Conservation (phyloP, 2,329 filamentous ascomycete genomes). For the Onygenales sp. region DNA sequence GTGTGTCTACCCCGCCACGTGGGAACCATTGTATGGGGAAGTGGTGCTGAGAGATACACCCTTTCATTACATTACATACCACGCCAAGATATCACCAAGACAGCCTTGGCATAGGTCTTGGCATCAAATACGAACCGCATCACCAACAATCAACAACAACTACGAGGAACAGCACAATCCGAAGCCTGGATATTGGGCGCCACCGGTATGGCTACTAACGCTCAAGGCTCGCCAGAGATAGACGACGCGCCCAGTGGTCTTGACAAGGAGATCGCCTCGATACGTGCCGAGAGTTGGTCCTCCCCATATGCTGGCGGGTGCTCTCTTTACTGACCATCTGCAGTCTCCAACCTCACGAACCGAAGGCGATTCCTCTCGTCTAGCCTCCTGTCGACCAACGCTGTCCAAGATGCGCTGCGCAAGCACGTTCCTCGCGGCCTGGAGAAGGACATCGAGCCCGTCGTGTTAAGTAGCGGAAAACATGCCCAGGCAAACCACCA, state of each 20-base stretch:
- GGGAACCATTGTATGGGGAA: too few relatives aligned
- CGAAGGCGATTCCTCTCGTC: conserved; percentile 30
- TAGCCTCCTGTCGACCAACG: conserved; percentile 32
- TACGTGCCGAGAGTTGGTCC: conserved; percentile 32
- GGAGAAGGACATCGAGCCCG: conserved; percentile 22
- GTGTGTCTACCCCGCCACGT: too few relatives aligned
- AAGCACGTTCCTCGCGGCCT: conserved; percentile 5
- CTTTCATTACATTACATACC: neutral
- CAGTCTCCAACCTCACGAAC: conserved; percentile 30
- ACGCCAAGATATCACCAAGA: neutral
- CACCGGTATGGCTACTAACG: neutral
- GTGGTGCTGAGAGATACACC: too few relatives aligned
- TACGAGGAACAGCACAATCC: too few relatives aligned
- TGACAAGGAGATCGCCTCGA: conserved; percentile 32
- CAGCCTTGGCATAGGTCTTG: neutral
- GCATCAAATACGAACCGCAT: neutral
- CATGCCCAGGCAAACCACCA: conserved; percentile 32
- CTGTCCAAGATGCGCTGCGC: conserved; percentile 24
- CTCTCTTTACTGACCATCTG: conserved; percentile 7
- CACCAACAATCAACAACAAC: too few relatives aligned
- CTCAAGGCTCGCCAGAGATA: neutral
- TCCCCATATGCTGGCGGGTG: neutral
- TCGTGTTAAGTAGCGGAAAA: conserved; percentile 20
- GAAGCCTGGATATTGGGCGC: neutral
- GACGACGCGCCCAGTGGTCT: conserved; percentile 13